These are phyloP conservation scores for Aspergillus taichungensis DNA, from an alignment of 495 filamentous ascomycete genomes.

Conservation along the genomic window DNA sequence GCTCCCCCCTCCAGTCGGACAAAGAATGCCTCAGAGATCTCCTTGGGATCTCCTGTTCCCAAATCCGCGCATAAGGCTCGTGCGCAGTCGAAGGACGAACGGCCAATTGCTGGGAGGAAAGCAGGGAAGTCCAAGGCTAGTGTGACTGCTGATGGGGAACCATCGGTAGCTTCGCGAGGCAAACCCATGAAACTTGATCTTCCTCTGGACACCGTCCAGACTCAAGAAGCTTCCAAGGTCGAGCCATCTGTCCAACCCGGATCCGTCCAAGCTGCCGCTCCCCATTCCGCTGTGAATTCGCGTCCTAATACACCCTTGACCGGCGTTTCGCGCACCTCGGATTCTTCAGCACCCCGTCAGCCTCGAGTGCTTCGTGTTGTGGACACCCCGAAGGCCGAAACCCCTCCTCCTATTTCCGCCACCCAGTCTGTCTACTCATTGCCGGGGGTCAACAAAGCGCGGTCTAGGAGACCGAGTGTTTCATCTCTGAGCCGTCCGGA, in stretches of 20 bases:
- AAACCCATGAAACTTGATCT: slow-evolving; percentile 29
- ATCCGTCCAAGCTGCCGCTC: slow-evolving; percentile 10
- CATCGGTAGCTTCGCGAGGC: slow-evolving; percentile 9
- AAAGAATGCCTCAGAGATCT: slow-evolving; percentile 33
- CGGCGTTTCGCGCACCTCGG: slow-evolving; percentile 34
- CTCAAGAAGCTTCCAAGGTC: slow-evolving; percentile 16
- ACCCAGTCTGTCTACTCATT: slow-evolving; percentile 32
- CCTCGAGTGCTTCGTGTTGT: slow-evolving; percentile 58
- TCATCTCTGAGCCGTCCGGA: slow-evolving; percentile 59
- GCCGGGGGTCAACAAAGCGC: slow-evolving; percentile 30
- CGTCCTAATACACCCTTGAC: slow-evolving; percentile 34
- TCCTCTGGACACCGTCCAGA: slow-evolving; percentile 11
- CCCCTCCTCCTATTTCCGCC: slow-evolving; percentile 31
- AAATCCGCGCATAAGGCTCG: slow-evolving; percentile 29
- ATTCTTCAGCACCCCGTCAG: slow-evolving; percentile 38
- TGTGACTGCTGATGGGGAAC: slow-evolving; percentile 7
- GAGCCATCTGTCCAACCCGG: slow-evolving; percentile 15
- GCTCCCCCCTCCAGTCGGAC: slow-evolving; percentile 13
- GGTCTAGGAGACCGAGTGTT: slow-evolving; percentile 52
- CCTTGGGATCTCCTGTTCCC: slow-evolving; percentile 34
- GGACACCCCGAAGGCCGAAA: slow-evolving; percentile 62
- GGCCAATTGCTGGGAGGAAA: slow-evolving; percentile 18
- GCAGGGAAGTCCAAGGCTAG: slow-evolving; percentile 5
- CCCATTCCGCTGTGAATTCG: slow-evolving; percentile 18
- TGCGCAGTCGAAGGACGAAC: slow-evolving; percentile 15